A percentile compares a stretch with the other conserved stretches of the same genome.
These are phyloP conservation scores for Sinapis alba DNA, from an alignment of 441 rosid genomes.

Conservation along the genomic window DNA sequence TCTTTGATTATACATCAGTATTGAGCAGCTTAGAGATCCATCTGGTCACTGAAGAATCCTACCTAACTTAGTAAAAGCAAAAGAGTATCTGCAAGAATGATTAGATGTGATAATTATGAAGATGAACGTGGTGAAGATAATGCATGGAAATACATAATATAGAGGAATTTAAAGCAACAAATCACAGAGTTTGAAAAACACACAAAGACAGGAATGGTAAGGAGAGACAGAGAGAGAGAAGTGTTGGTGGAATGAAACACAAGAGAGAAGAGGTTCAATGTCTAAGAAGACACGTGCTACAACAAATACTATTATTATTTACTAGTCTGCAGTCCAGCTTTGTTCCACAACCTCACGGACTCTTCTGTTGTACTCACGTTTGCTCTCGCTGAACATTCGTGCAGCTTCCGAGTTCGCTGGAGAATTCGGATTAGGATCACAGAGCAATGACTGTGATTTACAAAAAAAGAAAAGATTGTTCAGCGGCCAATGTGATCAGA, in stretches of 20 bases:
- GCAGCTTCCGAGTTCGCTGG: constrained; percentile 39
- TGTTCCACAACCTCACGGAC: constrained; percentile 37
- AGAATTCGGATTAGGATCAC: constrained; percentile 36
- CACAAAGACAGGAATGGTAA: neutral
- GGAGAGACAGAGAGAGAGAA: neutral
- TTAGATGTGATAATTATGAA: neutral
- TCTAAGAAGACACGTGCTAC: neutral
- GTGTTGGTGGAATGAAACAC: neutral
- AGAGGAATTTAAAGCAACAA: neutral
- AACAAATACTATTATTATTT: neutral
- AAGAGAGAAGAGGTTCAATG: neutral
- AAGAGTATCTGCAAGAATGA: too few relatives aligned
- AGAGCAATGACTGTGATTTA: neutral
- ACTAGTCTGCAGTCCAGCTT: constrained; percentile 41
- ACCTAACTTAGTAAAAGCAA: too few relatives aligned
- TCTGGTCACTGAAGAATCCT: too few relatives aligned
- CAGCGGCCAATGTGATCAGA: neutral
- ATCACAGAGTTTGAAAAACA: neutral
- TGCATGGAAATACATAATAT: neutral
- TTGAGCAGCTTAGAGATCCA: too few relatives aligned
- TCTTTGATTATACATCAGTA: too few relatives aligned
- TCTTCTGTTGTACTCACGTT: constrained; percentile 39
- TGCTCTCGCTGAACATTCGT: constrained; percentile 39
- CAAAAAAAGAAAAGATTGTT: neutral
- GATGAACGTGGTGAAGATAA: neutral